These are phyloP conservation scores for Alternaria solani DNA, from an alignment of 2,329 filamentous ascomycete genomes.

Conservation along the genomic window DNA sequence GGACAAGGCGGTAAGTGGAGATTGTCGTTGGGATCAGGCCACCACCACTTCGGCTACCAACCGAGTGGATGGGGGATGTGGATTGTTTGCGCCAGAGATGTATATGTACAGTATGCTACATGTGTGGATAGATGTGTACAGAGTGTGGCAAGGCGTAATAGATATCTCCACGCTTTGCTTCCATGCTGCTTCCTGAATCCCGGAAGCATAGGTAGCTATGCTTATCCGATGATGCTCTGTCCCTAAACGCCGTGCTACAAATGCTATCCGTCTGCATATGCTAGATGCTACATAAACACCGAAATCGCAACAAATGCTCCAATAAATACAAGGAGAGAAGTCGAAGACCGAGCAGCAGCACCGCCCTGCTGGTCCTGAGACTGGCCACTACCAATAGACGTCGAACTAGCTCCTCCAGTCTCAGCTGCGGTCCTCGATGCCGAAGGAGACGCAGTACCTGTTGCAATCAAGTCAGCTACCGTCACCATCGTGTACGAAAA, in stretches of 20 bases:
- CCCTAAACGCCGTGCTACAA: neutral
- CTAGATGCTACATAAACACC: conserved; percentile 10
- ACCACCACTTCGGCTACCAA: neutral
- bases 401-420: neutral
- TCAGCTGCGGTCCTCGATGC: neutral
- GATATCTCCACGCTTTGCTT: neutral
- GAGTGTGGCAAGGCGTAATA: neutral
- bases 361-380: conserved; percentile 11
- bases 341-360: neutral
- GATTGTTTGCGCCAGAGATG: neutral
- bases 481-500: neutral
- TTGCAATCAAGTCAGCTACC: neutral
- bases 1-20: conserved; percentile 6
- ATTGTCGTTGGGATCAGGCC: neutral
- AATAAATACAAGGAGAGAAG: neutral
- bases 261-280: neutral
- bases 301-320: neutral
- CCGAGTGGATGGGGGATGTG: neutral
- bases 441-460: conserved; percentile 5
- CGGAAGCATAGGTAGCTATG: neutral
- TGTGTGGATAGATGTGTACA: neutral
- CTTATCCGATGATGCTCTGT: neutral
- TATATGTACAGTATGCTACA: neutral
- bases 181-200: neutral
- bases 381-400: conserved; percentile 3